A percentile compares a stretch with the other conserved stretches of the same genome.
These are phyloP conservation scores for Lophiotrema nucula DNA, from an alignment of 495 filamentous ascomycete species.

Conservation along the genomic window DNA sequence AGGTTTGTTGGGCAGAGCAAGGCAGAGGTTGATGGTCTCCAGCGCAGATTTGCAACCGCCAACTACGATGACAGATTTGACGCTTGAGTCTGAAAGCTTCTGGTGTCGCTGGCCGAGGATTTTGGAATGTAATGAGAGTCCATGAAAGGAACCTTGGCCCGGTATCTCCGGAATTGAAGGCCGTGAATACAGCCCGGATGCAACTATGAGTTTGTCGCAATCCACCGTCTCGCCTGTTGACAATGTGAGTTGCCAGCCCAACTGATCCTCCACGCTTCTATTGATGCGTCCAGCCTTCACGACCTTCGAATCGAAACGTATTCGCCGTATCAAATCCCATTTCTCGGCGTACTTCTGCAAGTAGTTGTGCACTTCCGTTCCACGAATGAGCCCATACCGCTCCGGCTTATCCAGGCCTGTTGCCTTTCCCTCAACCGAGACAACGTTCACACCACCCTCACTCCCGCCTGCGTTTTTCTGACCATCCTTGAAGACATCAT, in stretches of 20 bases:
- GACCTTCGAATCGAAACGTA: neutral
- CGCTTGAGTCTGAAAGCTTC: neutral
- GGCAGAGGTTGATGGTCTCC: slow-evolving; percentile 12
- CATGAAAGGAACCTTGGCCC: neutral
- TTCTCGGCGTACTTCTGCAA: slow-evolving; percentile 12
- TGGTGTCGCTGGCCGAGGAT: neutral
- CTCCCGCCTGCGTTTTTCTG: neutral
- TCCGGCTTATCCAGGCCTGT: neutral
- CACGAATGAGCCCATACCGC: slow-evolving; percentile 2
- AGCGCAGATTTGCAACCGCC: slow-evolving; percentile 17
- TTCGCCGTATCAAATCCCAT: slow-evolving; percentile 9
- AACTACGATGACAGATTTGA: slow-evolving; percentile 2
- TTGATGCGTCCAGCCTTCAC: slow-evolving; percentile 6
- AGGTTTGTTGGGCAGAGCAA: slow-evolving; percentile 1
- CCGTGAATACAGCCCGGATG: slow-evolving; percentile 9
- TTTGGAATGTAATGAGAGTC: slow-evolving; percentile 15
- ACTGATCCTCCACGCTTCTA: neutral
- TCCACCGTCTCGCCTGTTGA: neutral
- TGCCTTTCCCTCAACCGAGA: neutral
- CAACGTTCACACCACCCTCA: neutral
- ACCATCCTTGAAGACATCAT: slow-evolving; percentile 1
- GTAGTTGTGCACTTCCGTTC: slow-evolving; percentile 10
- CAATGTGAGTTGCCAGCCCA: slow-evolving; percentile 1
- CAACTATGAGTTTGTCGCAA: slow-evolving; percentile 18
- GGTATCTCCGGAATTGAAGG: slow-evolving; percentile 4